Evolutionary conservation across 257 asterid species (phyloP), one percentile per base, ranked within the genome.

Genomic region (Nicotiana paniculata): DNA sequence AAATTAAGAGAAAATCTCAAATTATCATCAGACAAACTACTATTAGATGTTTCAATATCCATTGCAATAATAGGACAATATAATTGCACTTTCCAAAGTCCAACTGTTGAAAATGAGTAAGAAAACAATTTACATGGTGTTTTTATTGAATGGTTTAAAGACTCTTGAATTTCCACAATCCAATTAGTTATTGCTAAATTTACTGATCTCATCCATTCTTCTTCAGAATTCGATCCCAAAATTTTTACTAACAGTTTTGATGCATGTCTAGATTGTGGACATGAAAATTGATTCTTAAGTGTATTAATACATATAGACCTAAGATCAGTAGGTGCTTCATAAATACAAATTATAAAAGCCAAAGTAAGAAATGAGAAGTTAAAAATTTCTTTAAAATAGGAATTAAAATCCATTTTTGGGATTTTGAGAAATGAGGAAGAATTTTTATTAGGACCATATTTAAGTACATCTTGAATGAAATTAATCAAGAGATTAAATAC

Each of bases 61-160:
- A 95, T 93, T 75, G 98, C 97, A 2, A 93, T 90, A 15, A 95
- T 84, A 2, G 99, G 99, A 39, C 97, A 93, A 43, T 91, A 95
- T 28, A 95, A 48, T 88, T 93, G 98, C 33, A 95, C 93, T 72
- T 95, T 95, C 99, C 98, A 95, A 62, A 93, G 57, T 82, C 99
- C 98, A 3, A 43, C 77, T 7, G 79, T 83, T 10, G 97, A 88
- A 55, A 83, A 9, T 2, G 97, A 85, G 83, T 93, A 90, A 0
- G 93, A 90, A 81, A 93, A 95, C 90, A 93, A 77, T 0, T 93
- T 86, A 3, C 93, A 92, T 0, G 94, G 98, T 8, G 91, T 82
- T 55, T 61, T 88, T 9, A 87, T 54, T 3, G 21, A 74, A 46
- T 21, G 35, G 28, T 80, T 48, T 10, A 17, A 46, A 6, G 84